phyloP scores from a whole-genome alignment of 1,284 basidiomycete species.

The Cryptococcus maquisensis region DNA sequence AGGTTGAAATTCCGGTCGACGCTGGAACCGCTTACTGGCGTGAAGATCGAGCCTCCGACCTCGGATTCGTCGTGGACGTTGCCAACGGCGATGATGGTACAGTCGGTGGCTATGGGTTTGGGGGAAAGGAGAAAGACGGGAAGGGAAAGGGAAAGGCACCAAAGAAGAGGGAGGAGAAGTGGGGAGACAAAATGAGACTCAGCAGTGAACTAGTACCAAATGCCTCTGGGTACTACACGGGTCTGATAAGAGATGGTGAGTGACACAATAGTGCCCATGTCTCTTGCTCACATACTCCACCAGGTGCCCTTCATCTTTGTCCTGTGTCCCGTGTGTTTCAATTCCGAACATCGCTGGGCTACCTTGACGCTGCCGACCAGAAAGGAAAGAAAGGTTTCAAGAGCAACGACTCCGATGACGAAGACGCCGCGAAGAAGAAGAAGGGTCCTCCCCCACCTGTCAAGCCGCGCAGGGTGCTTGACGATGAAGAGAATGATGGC shows the following conservation, averaged over 20 bases:
- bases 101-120: constrained; percentile 26
- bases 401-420: constrained; percentile 15
- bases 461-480: constrained; percentile 9
- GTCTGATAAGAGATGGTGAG: constrained; percentile 43
- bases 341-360: constrained; percentile 42
- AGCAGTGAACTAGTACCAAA: constrained; percentile 40
- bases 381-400: too few relatives aligned
- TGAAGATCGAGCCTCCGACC: constrained; percentile 42
- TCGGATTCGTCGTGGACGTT: constrained; percentile 34
- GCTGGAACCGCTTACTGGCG: constrained; percentile 41
- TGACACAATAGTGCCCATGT: not conserved
- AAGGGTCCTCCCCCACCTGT: constrained; percentile 1
- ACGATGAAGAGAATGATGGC: constrained; percentile 45
- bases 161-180: constrained; percentile 27
- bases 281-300: not conserved
- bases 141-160: constrained; percentile 19
- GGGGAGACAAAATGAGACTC: constrained; percentile 47
- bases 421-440: constrained; percentile 15
- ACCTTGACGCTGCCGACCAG: constrained; percentile 39
- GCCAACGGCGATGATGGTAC: constrained; percentile 23
- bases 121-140: constrained; percentile 23
- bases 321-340: constrained; percentile 39
- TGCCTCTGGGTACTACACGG: constrained; percentile 38
- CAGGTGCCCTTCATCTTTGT: constrained; percentile 46
- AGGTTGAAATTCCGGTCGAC: constrained; percentile 47